These are phyloP conservation scores for Pseudoturritis turrita DNA, from an alignment of 345 rosid genomes.

Conservation along the genomic window DNA sequence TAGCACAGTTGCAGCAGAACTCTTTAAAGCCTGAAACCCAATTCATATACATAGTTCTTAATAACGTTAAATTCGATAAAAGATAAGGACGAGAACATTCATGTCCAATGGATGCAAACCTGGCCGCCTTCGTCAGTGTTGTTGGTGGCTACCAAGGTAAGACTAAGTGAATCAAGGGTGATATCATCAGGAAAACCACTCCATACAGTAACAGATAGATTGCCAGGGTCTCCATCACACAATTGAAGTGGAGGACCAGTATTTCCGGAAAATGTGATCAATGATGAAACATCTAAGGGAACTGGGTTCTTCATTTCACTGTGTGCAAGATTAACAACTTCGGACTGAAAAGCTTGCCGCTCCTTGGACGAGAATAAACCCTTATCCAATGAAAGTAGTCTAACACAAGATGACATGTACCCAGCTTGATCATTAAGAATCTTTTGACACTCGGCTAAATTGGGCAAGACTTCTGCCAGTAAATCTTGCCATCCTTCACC, in stretches of 20 bases:
- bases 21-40: slow-evolving; percentile 69
- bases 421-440: slow-evolving; percentile 90
- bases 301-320: slow-evolving; percentile 94
- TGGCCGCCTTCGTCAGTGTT: slow-evolving; percentile 86
- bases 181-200: slow-evolving; percentile 98
- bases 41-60: slow-evolving; percentile 11
- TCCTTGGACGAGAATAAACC: slow-evolving; percentile 75
- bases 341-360: slow-evolving; percentile 90
- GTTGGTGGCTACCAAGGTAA: slow-evolving; percentile 80
- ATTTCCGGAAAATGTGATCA: slow-evolving; percentile 93
- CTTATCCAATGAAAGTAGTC: slow-evolving; percentile 86
- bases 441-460: slow-evolving; percentile 94
- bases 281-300: slow-evolving; percentile 87
- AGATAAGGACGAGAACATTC: not conserved
- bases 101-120: slow-evolving; percentile 45
- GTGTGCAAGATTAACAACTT: slow-evolving; percentile 83
- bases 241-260: slow-evolving; percentile 78
- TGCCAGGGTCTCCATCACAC: slow-evolving; percentile 96
- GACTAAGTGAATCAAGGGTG: slow-evolving; percentile 85
- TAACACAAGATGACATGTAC: slow-evolving; percentile 87
- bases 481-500: slow-evolving; percentile 99
- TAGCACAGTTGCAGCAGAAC: slow-evolving; percentile 63
- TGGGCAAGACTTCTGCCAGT: slow-evolving; percentile 90
- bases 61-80: not conserved
- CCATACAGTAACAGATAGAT: slow-evolving; percentile 82